A percentile compares a stretch with the other conserved stretches of the same genome.
Evolutionary conservation across 2,329 filamentous ascomycete species (phyloP).

Genomic region (Neofusicoccum kwambonambiense): DNA sequence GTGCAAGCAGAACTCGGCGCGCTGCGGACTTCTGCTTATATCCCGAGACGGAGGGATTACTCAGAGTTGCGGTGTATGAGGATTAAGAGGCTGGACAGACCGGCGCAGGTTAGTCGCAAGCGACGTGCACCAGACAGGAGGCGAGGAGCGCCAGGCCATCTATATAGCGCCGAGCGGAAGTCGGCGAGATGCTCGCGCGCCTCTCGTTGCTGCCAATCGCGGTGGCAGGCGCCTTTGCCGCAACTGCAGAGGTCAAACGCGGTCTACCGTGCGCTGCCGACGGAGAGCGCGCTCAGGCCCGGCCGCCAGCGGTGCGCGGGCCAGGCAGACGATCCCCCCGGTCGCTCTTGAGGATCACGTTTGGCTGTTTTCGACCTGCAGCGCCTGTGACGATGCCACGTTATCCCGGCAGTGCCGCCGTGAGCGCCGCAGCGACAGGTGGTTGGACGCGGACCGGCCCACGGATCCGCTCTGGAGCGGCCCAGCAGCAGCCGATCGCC

Average conservation of each 20-base stretch:
- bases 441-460: constrained; percentile 9
- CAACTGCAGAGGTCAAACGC: neutral
- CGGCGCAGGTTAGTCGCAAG: neutral
- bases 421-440: neutral
- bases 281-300: neutral
- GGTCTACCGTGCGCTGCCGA: neutral
- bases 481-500: neutral
- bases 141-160: neutral
- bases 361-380: neutral
- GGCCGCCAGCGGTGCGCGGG: neutral
- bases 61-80: constrained; percentile 10
- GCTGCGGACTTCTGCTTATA: neutral
- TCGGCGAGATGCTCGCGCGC: neutral
- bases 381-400: neutral
- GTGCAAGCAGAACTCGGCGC: neutral
- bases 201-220: neutral
- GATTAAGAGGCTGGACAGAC: neutral
- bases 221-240: constrained; percentile 5
- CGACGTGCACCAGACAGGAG: neutral
- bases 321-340: neutral
- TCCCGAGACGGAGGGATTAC: neutral
- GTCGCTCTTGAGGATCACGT: neutral
- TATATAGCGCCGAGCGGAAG: constrained; percentile 13
- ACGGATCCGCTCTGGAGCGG: neutral
- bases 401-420: neutral